Percentiles rank a stretch among this genome's conserved stretches.
Conservation (phyloP, 1,284 basidiomycete species). For the Boletus semigastroideus region DNA sequence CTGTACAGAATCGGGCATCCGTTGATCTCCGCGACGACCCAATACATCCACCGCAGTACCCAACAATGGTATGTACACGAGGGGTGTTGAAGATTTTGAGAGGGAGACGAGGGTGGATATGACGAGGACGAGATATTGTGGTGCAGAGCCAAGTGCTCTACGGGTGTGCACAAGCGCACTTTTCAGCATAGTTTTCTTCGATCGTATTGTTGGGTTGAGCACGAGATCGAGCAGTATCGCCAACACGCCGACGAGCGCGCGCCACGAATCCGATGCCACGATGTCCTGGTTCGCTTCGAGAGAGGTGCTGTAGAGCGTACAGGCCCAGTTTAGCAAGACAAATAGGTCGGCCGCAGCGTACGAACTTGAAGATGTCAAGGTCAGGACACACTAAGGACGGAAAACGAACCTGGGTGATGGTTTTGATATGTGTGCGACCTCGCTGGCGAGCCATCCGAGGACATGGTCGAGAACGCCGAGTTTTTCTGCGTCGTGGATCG, state of each 20-base stretch:
- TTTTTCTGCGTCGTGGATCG: constrained; percentile 38
- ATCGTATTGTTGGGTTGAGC: constrained; percentile 46
- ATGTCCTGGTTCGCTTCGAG: constrained; percentile 45
- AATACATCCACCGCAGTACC: constrained; percentile 63
- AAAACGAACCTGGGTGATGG: constrained; percentile 48
- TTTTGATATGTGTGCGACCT: constrained; percentile 57
- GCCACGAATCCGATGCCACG: constrained; percentile 46
- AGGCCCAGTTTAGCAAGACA: constrained; percentile 74
- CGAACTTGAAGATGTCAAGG: constrained; percentile 41
- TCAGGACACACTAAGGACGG: constrained; percentile 1
- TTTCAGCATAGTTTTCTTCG: constrained; percentile 60
- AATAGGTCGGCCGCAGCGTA: constrained; percentile 65
- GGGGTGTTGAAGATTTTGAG: constrained; percentile 50
- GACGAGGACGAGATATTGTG: constrained; percentile 45
- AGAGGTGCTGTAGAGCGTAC: constrained; percentile 59
- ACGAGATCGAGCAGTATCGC: constrained; percentile 62
- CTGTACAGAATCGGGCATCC: constrained; percentile 23
- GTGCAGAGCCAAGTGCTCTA: constrained; percentile 60
- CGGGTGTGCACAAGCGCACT: constrained; percentile 60
- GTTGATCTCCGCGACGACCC: constrained; percentile 52
- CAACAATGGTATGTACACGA: constrained; percentile 52
- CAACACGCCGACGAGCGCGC: constrained; percentile 49
- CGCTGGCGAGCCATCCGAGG: constrained; percentile 68
- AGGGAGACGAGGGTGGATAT: constrained; percentile 50
- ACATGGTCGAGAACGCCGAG: constrained; percentile 67